Evolutionary conservation across 768 basidiomycete species (phyloP), one percentile per base, ranked within the genome.

Genomic region (Paxillus ammoniavirescens): DNA sequence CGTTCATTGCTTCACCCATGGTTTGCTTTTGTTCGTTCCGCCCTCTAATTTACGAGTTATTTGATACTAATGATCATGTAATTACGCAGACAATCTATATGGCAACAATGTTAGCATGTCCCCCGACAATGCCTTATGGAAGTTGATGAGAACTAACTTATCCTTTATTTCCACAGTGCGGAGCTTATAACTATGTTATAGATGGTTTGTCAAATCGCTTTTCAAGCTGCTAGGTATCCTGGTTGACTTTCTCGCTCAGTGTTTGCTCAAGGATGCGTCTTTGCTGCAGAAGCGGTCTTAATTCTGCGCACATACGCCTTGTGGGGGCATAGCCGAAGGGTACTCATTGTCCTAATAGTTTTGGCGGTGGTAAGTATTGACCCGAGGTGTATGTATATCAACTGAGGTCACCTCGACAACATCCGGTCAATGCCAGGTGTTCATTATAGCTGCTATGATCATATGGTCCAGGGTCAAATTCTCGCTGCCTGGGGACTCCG

Each of bases 271-370:
- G 45, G 46, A 9, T 57, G 61, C 18, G 31, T 62, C 17, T 14
- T 67, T 12, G 47, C 52, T 13, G 43, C 61, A 0, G 58, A 59
- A 50, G 61, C 42, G 5, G 50, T 66, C 18, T 56, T 66, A 44
- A 63, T 67, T 21, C 45, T 67, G 2, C 66, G 65, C 31, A 67
- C 65, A 17, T 67, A 63, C 18, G 63, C 65, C 30, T 42, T 66
- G 47, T 66, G 65, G 61, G 57, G 54, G 47, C 60, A 58, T 26
- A 65, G 42, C 28, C 53, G 28, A 47, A 61, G 31, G 12, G 45
- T 63, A 2, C 54, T 66, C 1, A 2, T 47, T 12, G 43, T 65
- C 17, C 54, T 67, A 23, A 30, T 67, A 17, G 21, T 48, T 38
- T 41, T 65, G 44, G 63, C 61, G 2, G 66, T 1, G 31, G 64